These are phyloP conservation scores for Camellia oleifera DNA, from an alignment of 179 eudicot genomes.

Conservation along the genomic window DNA sequence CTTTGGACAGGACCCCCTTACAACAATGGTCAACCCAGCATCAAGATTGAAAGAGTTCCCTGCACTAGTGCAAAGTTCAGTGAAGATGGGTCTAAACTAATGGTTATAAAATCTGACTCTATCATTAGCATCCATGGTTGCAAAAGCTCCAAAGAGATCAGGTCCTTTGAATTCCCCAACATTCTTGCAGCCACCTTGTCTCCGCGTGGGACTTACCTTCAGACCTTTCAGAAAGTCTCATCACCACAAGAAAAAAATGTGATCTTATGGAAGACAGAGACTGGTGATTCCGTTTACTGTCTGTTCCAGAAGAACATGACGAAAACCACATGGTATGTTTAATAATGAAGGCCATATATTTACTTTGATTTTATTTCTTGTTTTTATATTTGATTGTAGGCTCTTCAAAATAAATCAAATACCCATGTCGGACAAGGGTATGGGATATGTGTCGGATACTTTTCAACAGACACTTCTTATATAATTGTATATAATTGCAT, in stretches of 20 bases:
- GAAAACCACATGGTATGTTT: constrained; percentile 71
- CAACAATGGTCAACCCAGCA: constrained; percentile 53
- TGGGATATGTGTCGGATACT: no score
- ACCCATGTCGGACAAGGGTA: no score
- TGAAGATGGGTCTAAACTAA: constrained; percentile 77
- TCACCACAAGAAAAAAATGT: constrained; percentile 84
- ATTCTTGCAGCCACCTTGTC: constrained; percentile 64
- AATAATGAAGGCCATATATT: background rate
- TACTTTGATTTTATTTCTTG: background rate
- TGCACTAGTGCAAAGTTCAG: constrained; percentile 66
- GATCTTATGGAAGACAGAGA: constrained; percentile 60
- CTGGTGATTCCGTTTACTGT: constrained; percentile 62
- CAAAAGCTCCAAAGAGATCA: constrained; percentile 55
- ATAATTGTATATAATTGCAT: no score
- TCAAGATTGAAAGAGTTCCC: constrained; percentile 53
- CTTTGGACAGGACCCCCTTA: constrained; percentile 88
- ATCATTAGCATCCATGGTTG: constrained; percentile 55
- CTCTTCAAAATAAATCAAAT: no score
- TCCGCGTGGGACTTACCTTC: constrained; percentile 79
- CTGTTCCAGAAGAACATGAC: constrained; percentile 75
- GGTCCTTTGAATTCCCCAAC: constrained; percentile 56
- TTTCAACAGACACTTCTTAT: no score
- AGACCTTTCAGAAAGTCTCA: constrained; percentile 76
- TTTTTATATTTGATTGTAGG: background rate
- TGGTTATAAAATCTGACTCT: constrained; percentile 66